These are phyloP conservation scores for Linnemannia hyalina DNA, from an alignment of 192 early-diverging fungal species.

Conservation along the genomic window DNA sequence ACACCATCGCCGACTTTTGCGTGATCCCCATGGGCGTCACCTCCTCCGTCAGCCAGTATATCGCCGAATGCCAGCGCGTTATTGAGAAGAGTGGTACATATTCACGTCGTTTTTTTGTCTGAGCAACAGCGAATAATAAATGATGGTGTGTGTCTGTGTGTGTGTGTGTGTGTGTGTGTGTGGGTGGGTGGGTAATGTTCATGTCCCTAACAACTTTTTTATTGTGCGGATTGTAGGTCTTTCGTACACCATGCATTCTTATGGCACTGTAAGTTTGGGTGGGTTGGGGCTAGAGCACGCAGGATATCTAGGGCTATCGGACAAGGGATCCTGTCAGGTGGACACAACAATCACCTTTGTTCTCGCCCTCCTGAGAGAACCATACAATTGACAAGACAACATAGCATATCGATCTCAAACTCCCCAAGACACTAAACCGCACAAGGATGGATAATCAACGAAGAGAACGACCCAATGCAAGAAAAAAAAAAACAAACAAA, in stretches of 20 bases:
- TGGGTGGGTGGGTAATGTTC: not conserved
- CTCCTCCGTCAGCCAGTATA: conserved; percentile 50
- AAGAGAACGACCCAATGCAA: too few relatives aligned
- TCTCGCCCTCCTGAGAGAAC: too few relatives aligned
- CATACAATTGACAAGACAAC: too few relatives aligned
- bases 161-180: too few relatives aligned
- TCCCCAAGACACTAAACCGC: too few relatives aligned
- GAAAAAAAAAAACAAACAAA: too few relatives aligned
- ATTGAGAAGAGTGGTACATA: conserved; percentile 53
- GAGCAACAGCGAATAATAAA: not conserved
- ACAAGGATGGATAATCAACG: too few relatives aligned
- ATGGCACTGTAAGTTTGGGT: conserved; percentile 40
- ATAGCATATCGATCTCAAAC: too few relatives aligned
- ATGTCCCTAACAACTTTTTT: not conserved
- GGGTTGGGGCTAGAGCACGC: not conserved
- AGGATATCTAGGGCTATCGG: too few relatives aligned
- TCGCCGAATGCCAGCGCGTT: conserved; percentile 55
- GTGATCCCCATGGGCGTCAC: conserved; percentile 58
- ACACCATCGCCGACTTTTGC: conserved; percentile 56
- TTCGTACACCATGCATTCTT: conserved; percentile 49
- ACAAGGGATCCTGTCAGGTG: not conserved
- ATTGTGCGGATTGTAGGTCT: conserved; percentile 19
- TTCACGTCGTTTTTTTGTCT: conserved; percentile 4
- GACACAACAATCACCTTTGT: not conserved
- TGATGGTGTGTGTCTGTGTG: too few relatives aligned